A percentile compares a stretch with the other conserved stretches of the same genome.
Evolutionary conservation across 2,329 filamentous ascomycete species (phyloP).

Genomic region (Colletotrichum tamarilloi): DNA sequence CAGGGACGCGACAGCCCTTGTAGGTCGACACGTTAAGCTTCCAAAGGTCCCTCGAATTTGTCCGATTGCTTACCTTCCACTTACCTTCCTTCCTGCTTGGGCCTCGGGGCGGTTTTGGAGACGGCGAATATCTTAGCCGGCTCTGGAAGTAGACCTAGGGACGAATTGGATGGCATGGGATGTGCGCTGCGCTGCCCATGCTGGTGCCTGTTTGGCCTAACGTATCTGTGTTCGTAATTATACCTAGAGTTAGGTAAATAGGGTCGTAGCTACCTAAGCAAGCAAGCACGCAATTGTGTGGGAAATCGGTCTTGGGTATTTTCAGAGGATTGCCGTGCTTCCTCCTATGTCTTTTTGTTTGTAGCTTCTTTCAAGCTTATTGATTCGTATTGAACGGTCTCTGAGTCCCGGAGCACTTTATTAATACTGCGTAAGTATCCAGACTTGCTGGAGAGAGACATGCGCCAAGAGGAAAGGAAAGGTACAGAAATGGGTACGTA

Average conservation of each 20-base stretch:
- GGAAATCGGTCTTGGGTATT: not conserved
- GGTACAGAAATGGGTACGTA: not conserved
- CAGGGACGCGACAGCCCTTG: slow-evolving; percentile 23
- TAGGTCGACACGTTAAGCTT: not conserved
- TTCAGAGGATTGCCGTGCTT: not conserved
- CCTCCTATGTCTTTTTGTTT: not conserved
- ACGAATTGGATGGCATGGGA: not conserved
- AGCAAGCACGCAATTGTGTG: not conserved
- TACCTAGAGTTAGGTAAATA: too few relatives aligned
- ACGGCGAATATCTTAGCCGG: not conserved
- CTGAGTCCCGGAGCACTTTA: not conserved
- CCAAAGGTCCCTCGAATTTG: too few relatives aligned
- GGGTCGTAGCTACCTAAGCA: not conserved
- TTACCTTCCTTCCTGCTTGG: slow-evolving; percentile 19
- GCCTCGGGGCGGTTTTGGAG: not conserved
- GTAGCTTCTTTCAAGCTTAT: not conserved
- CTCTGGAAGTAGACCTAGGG: not conserved
- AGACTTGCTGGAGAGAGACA: not conserved
- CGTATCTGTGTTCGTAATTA: too few relatives aligned
- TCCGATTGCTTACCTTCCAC: slow-evolving; percentile 11
- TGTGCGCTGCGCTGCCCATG: not conserved
- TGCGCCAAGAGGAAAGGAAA: not conserved
- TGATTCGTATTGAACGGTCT: not conserved
- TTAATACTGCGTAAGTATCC: not conserved
- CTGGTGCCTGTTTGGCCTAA: not conserved